These are phyloP conservation scores for Colletotrichum chlorophyti DNA, from an alignment of 2,329 filamentous ascomycete genomes.

Conservation along the genomic window DNA sequence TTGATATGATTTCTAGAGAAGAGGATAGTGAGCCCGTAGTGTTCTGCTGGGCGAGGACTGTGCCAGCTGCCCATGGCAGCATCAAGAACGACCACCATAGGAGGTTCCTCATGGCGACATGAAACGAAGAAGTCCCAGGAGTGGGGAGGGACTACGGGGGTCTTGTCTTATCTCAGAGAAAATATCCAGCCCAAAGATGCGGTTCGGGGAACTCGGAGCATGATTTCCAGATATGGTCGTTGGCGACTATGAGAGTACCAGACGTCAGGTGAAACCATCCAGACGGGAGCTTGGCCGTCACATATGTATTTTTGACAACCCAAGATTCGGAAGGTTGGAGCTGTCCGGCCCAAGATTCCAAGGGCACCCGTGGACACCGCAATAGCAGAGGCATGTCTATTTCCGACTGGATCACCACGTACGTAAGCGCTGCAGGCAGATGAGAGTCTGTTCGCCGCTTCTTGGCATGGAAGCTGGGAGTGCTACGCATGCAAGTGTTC, in stretches of 20 bases:
- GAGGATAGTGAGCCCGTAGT: neutral
- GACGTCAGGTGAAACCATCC: neutral
- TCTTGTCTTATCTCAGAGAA: neutral
- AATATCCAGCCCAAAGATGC: neutral
- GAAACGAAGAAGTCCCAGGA: neutral
- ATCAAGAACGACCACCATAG: slow-evolving; percentile 1
- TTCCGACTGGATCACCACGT: neutral
- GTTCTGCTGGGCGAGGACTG: neutral
- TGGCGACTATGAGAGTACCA: neutral
- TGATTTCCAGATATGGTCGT: slow-evolving; percentile 1
- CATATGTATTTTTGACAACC: slow-evolving; percentile 5
- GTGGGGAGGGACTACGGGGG: neutral
- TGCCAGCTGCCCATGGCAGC: slow-evolving; percentile 12
- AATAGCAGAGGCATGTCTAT: slow-evolving; percentile 1
- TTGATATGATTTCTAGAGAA: neutral
- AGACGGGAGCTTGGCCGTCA: neutral
- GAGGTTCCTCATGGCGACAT: slow-evolving; percentile 7
- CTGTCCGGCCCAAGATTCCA: neutral
- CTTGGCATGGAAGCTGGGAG: slow-evolving; percentile 6
- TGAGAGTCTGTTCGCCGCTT: neutral
- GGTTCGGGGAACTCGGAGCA: slow-evolving; percentile 10
- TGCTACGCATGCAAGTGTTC: neutral
- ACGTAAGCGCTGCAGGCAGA: slow-evolving; percentile 1
- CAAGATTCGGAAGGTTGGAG: too few species aligned
- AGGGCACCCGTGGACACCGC: neutral